These are phyloP conservation scores for Henckelia pumila DNA, from an alignment of 257 asterid species.

Conservation along the genomic window DNA sequence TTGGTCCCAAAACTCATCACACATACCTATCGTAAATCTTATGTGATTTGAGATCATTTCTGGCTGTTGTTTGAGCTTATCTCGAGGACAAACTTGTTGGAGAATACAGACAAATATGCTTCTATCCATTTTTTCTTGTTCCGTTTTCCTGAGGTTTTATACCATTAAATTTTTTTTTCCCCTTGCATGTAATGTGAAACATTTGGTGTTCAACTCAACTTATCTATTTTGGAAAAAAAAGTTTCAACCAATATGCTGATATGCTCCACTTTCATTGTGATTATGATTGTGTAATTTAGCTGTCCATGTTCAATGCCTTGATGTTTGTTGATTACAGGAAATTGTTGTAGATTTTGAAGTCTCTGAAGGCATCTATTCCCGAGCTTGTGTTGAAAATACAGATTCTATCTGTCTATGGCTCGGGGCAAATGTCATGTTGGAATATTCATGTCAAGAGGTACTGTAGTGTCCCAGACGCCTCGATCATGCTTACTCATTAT, in stretches of 20 bases:
- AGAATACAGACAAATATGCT: neutral
- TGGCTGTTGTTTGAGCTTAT: neutral
- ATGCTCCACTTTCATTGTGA: neutral
- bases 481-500: too few relatives aligned
- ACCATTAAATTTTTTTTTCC: neutral
- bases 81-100: neutral
- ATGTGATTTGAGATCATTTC: neutral
- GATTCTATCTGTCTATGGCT: slow-evolving; percentile 94
- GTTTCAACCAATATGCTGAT: neutral
- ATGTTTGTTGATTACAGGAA: slow-evolving; percentile 46
- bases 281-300: slow-evolving; percentile 5
- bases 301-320: slow-evolving; percentile 12
- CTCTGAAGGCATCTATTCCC: slow-evolving; percentile 91
- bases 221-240: neutral
- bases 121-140: slow-evolving; percentile 14
- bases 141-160: neutral
- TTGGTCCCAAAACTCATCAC: neutral
- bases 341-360: slow-evolving; percentile 86
- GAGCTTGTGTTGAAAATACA: slow-evolving; percentile 72
- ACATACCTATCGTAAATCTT: neutral
- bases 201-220: neutral
- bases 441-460: slow-evolving; percentile 89
- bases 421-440: slow-evolving; percentile 97
- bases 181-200: neutral
- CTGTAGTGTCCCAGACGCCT: too few relatives aligned